phyloP scores from a whole-genome alignment of 2,329 filamentous ascomycete species.

The Trichoderma polysporum region DNA sequence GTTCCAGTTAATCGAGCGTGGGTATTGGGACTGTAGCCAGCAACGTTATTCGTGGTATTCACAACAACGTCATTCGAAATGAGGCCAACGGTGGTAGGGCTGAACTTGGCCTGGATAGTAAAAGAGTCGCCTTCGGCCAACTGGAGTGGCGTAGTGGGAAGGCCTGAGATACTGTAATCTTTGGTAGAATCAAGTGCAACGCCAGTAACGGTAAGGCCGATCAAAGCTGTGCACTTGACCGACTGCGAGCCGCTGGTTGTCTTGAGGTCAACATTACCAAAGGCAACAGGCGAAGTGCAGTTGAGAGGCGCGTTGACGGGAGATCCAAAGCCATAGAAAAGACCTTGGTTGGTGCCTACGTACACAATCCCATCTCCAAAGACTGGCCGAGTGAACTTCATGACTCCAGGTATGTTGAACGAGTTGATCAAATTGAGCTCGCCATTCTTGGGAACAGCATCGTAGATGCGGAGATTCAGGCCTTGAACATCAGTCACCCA shows the following conservation, averaged over 20 bases:
- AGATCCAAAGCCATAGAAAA: conserved; percentile 55
- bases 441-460: conserved; percentile 50
- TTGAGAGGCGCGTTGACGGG: conserved; percentile 55
- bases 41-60: conserved; percentile 46
- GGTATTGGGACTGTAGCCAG: conserved; percentile 47
- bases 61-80: conserved; percentile 49
- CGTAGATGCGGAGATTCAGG: conserved; percentile 51
- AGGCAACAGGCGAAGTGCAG: conserved; percentile 50
- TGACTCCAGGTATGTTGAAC: conserved; percentile 52
- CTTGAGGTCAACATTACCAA: conserved; percentile 46
- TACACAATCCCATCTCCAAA: conserved; percentile 58
- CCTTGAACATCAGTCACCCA: conserved; percentile 59
- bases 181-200: conserved; percentile 36
- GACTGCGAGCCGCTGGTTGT: conserved; percentile 29
- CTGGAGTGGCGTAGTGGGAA: conserved; percentile 34
- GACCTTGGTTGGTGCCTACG: conserved; percentile 51
- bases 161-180: conserved; percentile 39
- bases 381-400: conserved; percentile 57
- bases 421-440: conserved; percentile 48
- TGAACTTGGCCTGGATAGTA: conserved; percentile 45
- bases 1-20: conserved; percentile 50
- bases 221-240: conserved; percentile 50
- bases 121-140: conserved; percentile 41
- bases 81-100: conserved; percentile 47
- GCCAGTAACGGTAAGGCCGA: conserved; percentile 42